These are phyloP conservation scores for Botrytis fabae DNA, from an alignment of 2,329 filamentous ascomycete genomes.

Conservation along the genomic window DNA sequence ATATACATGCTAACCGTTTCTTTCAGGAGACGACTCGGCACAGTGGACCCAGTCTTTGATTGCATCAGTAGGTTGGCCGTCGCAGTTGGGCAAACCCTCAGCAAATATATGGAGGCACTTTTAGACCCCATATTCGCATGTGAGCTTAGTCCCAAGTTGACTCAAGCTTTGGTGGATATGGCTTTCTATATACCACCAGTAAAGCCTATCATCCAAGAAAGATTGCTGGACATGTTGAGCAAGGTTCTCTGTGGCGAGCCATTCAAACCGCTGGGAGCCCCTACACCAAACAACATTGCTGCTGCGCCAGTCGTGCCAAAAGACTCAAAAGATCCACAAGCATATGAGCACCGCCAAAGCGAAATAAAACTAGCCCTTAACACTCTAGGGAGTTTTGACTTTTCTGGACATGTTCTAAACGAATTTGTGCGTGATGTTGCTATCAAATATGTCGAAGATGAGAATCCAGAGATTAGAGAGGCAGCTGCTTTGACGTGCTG, in stretches of 20 bases:
- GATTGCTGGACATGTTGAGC: constrained; percentile 91
- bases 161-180: constrained; percentile 96
- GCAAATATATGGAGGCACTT: constrained; percentile 96
- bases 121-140: constrained; percentile 97
- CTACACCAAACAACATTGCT: constrained; percentile 75
- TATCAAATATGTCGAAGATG: constrained; percentile 96
- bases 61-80: constrained; percentile 96
- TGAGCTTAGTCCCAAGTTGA: constrained; percentile 88
- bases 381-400: constrained; percentile 97
- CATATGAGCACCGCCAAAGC: constrained; percentile 76
- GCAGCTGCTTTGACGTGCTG: constrained; percentile 96
- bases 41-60: constrained; percentile 82
- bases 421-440: constrained; percentile 98
- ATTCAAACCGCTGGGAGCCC: constrained; percentile 89
- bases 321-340: constrained; percentile 79
- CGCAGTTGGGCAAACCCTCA: constrained; percentile 92
- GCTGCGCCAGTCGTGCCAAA: constrained; percentile 82
- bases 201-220: constrained; percentile 88
- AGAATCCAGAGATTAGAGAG: constrained; percentile 89
- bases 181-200: constrained; percentile 97
- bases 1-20: constrained; percentile 35
- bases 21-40: constrained; percentile 44
- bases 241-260: constrained; percentile 88
- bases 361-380: constrained; percentile 93
- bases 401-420: constrained; percentile 87